Base-by-base conservation (phyloP, 345 rosid genomes). In the Garcia nutans region DNA sequence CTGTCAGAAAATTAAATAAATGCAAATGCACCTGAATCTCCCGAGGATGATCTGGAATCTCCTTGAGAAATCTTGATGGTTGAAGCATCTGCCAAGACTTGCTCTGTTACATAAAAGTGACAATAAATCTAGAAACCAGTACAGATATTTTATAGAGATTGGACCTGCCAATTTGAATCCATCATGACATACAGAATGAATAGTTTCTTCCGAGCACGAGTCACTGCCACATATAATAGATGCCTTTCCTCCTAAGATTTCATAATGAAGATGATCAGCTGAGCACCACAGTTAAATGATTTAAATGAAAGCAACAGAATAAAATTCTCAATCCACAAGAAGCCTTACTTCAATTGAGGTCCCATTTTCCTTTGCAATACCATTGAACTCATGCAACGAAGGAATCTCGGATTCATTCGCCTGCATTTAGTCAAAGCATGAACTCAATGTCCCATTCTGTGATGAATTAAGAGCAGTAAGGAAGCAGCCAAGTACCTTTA, bases 81-180 rank as follows among this genome's bases (percentile, higher is more conserved):
- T 87, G 97, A 82, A 93, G 90, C 88, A 95, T 81, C 99, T 93
- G 87, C 49, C 85, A 19, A 54, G 54, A 70, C 66, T 58, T 70
- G 72, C 10, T 74, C 15, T 78, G 77, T 82, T 76, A 86, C 42
- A 26, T 72, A 72, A 73, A 73, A 72, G 59, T 45, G 63, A 78
- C 3, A 78, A 12, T 13, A 47, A 10, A 59, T 61, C 64, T 70
- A 54, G 58, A 82, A 54, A 78, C 49, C 28, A 65, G 37, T 41
- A 70, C 20, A 67, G 28, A 77, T 57, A 74, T 69, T 70, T 61
- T 67, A 65, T 67, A 52, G 65, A 15, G 26, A 72, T 77, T 80
- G 72, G 77, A 95, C 99, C 99, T 95, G 99, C 97, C 97, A 93
- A 81, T 89, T 89, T 2, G 93, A 86, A 87, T 93, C 99, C 92